Evolutionary conservation across 805 yeast species (phyloP), one percentile per base, ranked within the genome.

Genomic region (Cyberlindnera sargentensis): DNA sequence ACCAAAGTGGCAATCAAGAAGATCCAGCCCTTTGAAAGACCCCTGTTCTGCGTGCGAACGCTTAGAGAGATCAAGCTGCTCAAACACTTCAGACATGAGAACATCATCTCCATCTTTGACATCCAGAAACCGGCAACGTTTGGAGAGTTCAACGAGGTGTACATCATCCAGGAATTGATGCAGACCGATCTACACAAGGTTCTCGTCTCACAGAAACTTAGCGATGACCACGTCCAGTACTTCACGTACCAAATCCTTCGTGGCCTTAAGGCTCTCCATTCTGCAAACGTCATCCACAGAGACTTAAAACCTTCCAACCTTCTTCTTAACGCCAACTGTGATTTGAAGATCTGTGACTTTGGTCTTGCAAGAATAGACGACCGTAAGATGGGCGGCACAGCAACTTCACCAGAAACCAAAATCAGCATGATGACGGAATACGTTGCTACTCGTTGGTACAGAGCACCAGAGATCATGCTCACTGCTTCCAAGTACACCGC

Each of bases 391-490:
- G 20, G 20, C 1, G 66, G 91, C 43, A 69, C 75, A 33, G 63
- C 76, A 15, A 70, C 73, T 25, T 71, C 79, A 34, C 58, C 69
- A 43, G 75, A 72, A 48, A 68, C 70, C 37, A 57, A 70, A 46
- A 67, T 73, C 31, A 75, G 82, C 0, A 73, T 74, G 49, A 67
- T 84, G 67, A 84, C 91, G 0, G 91, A 84, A 57, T 84, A 84
- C 51, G 93, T 84, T 4, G 91, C 91, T 3, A 84, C 93, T 7
- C 67, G 93, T 53, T 84, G 91, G 91, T 84, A 84, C 58, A 66
- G 93, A 42, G 91, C 91, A 0, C 91, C 91, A 0, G 93, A 84
- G 60, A 82, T 84, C 45, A 84, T 84, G 91, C 64, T 84, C 27
- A 77, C 86, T 1, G 72, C 76, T 47, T 80, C 84, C 34, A 81